phyloP scores from a whole-genome alignment of 129 eudicot species.

The Lonicera japonica region DNA sequence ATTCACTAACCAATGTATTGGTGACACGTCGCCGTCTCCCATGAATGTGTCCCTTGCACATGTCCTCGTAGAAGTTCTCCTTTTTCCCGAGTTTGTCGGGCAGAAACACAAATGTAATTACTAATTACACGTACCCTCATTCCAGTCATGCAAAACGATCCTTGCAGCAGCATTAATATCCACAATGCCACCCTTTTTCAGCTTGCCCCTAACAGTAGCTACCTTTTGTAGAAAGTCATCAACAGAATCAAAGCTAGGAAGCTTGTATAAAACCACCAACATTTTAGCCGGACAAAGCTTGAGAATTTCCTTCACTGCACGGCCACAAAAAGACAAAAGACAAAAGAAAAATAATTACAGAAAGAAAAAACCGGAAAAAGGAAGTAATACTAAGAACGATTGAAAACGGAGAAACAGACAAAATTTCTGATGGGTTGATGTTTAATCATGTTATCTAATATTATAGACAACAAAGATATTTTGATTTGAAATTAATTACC shows the following conservation, averaged over 20 bases:
- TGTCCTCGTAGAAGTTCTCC: no score
- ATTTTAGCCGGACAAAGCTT: constrained; percentile 73
- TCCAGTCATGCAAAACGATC: constrained; percentile 94
- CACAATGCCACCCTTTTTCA: constrained; percentile 89
- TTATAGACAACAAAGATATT: no score
- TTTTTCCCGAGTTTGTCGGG: no score
- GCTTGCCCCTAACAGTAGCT: constrained; percentile 84
- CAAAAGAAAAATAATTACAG: neutral
- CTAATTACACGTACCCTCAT: constrained; percentile 61
- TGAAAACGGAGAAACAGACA: no score
- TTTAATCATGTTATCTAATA: neutral
- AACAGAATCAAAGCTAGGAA: constrained; percentile 67
- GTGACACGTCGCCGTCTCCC: no score
- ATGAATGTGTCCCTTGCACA: no score
- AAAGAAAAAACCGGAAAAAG: constrained; percentile 3
- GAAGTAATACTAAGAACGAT: neutral
- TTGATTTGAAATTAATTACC: constrained; percentile 39
- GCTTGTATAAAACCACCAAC: constrained; percentile 64
- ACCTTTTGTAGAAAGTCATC: constrained; percentile 90
- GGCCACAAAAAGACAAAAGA: neutral
- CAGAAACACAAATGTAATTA: no score
- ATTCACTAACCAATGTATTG: no score
- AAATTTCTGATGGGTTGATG: no score
- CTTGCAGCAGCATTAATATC: constrained; percentile 90
- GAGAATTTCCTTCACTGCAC: constrained; percentile 91